A percentile compares a stretch with the other conserved stretches of the same genome.
phyloP scores from a whole-genome alignment of 1,284 basidiomycete genomes.

The Cerrena zonata region DNA sequence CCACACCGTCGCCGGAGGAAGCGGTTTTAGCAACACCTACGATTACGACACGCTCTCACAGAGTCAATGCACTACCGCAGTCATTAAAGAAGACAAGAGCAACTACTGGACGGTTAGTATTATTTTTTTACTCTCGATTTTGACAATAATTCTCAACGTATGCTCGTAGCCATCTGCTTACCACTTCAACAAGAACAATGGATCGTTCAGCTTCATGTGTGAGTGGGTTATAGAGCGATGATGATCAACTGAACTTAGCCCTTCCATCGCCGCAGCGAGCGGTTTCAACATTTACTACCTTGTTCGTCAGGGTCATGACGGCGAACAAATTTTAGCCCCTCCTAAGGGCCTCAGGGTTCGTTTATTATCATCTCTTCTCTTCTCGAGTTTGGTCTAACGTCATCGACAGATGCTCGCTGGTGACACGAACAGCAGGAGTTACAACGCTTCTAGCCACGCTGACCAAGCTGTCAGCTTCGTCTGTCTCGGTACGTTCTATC shows the following conservation, averaged over 20 bases:
- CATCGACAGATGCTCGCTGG: slow-evolving; percentile 36
- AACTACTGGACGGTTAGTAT: slow-evolving; percentile 26
- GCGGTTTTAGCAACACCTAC: slow-evolving; percentile 18
- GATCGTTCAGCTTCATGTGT: slow-evolving; percentile 21
- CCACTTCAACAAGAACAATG: slow-evolving; percentile 20
- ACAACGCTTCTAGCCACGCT: slow-evolving; percentile 31
- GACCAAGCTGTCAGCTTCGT: slow-evolving; percentile 38
- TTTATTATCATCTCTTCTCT: not conserved
- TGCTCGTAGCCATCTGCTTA: slow-evolving; percentile 18
- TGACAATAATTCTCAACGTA: not conserved
- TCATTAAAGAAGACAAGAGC: slow-evolving; percentile 22
- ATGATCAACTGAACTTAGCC: not conserved
- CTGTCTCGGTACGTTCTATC: slow-evolving; percentile 32
- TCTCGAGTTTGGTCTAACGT: slow-evolving; percentile 10
- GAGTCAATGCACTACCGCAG: slow-evolving; percentile 22
- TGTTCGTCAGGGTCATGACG: slow-evolving; percentile 18
- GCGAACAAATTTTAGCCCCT: slow-evolving; percentile 22
- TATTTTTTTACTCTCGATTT: not conserved
- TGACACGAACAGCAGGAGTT: slow-evolving; percentile 29
- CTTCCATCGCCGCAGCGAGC: slow-evolving; percentile 9
- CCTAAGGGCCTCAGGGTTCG: slow-evolving; percentile 24
- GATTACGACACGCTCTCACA: slow-evolving; percentile 17
- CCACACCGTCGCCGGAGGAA: slow-evolving; percentile 27
- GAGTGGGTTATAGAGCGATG: slow-evolving; percentile 5
- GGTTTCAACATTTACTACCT: slow-evolving; percentile 27